phyloP scores from a whole-genome alignment of 2,329 filamentous ascomycete genomes.

The Paraphaeosphaeria sporulosa region DNA sequence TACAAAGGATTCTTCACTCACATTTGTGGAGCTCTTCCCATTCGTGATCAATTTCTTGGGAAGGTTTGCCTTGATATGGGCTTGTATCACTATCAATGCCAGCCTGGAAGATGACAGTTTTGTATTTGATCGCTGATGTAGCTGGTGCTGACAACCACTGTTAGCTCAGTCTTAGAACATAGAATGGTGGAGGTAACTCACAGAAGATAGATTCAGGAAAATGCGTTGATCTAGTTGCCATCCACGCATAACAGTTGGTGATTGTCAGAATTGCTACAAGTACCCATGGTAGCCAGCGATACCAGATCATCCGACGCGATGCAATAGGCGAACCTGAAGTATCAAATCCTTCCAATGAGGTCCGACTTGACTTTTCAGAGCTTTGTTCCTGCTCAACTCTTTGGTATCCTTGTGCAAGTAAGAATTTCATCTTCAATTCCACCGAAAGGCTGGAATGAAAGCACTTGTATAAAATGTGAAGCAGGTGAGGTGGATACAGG shows the following conservation, averaged over 20 bases:
- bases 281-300: conserved; percentile 5
- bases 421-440: background rate
- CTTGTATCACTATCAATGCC: conserved; percentile 11
- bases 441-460: background rate
- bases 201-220: background rate
- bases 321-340: background rate
- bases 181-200: background rate
- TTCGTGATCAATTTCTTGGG: background rate
- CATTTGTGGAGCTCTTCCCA: conserved; percentile 13
- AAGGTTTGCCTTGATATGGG: conserved; percentile 11
- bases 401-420: background rate
- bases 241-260: conserved; percentile 9
- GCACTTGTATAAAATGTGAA: background rate
- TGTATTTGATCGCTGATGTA: conserved; percentile 1
- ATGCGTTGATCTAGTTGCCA: background rate
- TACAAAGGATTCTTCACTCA: background rate
- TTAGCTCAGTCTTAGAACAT: background rate
- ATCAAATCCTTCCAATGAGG: background rate
- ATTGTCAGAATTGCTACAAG: background rate
- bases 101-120: conserved; percentile 8
- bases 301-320: background rate
- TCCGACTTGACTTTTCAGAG: background rate
- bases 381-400: background rate
- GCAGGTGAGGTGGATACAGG: background rate
- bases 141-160: background rate